phyloP scores from a whole-genome alignment of 2,329 filamentous ascomycete genomes.

The Sclerotinia nivalis region DNA sequence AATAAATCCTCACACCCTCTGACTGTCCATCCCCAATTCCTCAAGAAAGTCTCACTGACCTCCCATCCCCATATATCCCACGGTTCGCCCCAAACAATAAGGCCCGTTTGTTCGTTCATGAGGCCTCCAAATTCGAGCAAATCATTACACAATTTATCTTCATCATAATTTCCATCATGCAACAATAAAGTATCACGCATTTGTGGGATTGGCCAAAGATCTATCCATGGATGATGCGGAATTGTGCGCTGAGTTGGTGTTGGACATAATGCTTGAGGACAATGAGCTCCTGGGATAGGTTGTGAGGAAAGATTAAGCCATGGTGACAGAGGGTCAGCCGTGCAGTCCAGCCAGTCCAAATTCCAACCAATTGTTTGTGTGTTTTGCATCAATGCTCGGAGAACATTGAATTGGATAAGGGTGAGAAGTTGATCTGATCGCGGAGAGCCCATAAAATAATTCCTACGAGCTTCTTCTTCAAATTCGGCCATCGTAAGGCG shows the following conservation, averaged over 20 bases:
- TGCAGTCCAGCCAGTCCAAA: constrained; percentile 30
- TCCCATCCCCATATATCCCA: constrained; percentile 47
- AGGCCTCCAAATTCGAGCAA: constrained; percentile 45
- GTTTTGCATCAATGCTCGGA: constrained; percentile 45
- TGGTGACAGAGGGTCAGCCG: constrained; percentile 38
- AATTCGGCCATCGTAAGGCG: background rate
- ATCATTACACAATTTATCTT: constrained; percentile 49
- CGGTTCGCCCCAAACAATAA: constrained; percentile 45
- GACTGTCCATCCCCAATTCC: constrained; percentile 44
- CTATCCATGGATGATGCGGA: constrained; percentile 47
- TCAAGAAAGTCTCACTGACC: constrained; percentile 46
- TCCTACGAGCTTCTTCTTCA: background rate
- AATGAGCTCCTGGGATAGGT: constrained; percentile 41
- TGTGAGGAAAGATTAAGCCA: constrained; percentile 40
- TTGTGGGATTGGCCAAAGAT: constrained; percentile 45
- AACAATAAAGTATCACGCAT: constrained; percentile 46
- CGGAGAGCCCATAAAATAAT: constrained; percentile 1
- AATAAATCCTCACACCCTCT: constrained; percentile 35
- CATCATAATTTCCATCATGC: constrained; percentile 44
- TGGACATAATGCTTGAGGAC: constrained; percentile 43
- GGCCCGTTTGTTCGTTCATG: constrained; percentile 33
- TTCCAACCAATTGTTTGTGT: constrained; percentile 29
- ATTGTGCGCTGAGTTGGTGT: constrained; percentile 46
- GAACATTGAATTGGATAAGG: constrained; percentile 41
- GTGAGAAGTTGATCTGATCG: constrained; percentile 13